Evolutionary conservation across 768 basidiomycete species (phyloP), one percentile per base, ranked within the genome.

Genomic region (Trametes coccinea): DNA sequence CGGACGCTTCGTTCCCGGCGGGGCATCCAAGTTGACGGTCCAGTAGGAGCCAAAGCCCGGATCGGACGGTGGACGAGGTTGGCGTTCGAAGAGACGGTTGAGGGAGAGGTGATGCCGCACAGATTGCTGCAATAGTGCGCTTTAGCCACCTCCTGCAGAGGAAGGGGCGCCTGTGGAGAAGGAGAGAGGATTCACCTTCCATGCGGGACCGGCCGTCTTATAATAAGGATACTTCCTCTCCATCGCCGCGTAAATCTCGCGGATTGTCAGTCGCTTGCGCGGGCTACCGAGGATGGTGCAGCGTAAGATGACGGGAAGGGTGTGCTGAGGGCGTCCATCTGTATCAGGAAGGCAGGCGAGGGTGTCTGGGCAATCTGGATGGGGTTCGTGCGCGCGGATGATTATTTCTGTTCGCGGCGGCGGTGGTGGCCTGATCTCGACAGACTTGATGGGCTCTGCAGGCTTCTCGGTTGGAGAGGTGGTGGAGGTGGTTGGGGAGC

Each of bases 21-120:
- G 90, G n/a, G 91, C 91, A 50, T 83, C 73, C 22, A 92, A 79
- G 73, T 92, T 92, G n/a, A 93, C 91, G 39, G 90, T 92, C 91
- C 91, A 93, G 70, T 93, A 92, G 10, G 90, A 92, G 22, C 91
- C 91, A 71, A 92, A 91, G 14, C 91, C 91, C 11, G 91, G 91
- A 71, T 92, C 90, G 33, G 90, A 90, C 9, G 89, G 88, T 7
- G 91, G 91, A 52, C 91, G 82, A 17, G 88, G 87, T 67, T 91
- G 89, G 52, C 90, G 82, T 72, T 93, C 91, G 68, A 93, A 93
- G 4, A 93, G 75, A 39, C 89, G 84, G 73, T 92, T 92, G 53
- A 92, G 76, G 10, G 91, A 92, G 40, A 93, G 79, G 73, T 92
- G 91, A 63, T 93, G 91, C 59, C 91, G 83, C 59, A 93, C 90